Percentiles rank a stretch among this genome's conserved stretches.
phyloP scores from a whole-genome alignment of 129 eudicot genomes.

The Ambrosia artemisiifolia region DNA sequence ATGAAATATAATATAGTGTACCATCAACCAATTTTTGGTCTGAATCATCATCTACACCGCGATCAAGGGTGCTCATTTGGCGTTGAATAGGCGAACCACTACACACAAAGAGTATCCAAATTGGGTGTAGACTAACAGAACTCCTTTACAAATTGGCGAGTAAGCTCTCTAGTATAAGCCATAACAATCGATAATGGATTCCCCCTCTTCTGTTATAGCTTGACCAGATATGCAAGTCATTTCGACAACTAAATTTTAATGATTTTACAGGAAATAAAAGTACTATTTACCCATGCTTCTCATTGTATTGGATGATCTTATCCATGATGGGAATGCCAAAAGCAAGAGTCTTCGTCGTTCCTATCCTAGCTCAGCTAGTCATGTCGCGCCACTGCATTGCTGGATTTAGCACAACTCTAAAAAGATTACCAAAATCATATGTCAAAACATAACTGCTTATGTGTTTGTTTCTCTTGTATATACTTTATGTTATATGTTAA shows the following conservation, averaged over 20 bases:
- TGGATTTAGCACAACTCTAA: constrained; percentile 90
- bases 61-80: constrained; percentile 74
- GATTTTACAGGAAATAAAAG: background rate
- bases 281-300: constrained; percentile 63
- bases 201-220: constrained; percentile 47
- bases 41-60: constrained; percentile 82
- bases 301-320: constrained; percentile 67
- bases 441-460: no score
- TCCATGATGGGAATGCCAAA: constrained; percentile 96
- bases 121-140: constrained; percentile 58
- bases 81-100: constrained; percentile 76
- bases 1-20: constrained; percentile 54
- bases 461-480: no score
- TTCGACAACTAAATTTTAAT: background rate
- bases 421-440: background rate
- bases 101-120: constrained; percentile 76
- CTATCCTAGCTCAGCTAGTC: constrained; percentile 93
- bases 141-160: constrained; percentile 82
- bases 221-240: background rate
- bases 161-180: constrained; percentile 96
- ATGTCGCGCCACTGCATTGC: constrained; percentile 97
- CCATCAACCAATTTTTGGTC: constrained; percentile 92
- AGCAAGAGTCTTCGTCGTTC: constrained; percentile 95
- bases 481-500: no score
- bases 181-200: constrained; percentile 71